Conservation (phyloP, 1,284 basidiomycete genomes). For the Fomitiporia mediterranea region DNA sequence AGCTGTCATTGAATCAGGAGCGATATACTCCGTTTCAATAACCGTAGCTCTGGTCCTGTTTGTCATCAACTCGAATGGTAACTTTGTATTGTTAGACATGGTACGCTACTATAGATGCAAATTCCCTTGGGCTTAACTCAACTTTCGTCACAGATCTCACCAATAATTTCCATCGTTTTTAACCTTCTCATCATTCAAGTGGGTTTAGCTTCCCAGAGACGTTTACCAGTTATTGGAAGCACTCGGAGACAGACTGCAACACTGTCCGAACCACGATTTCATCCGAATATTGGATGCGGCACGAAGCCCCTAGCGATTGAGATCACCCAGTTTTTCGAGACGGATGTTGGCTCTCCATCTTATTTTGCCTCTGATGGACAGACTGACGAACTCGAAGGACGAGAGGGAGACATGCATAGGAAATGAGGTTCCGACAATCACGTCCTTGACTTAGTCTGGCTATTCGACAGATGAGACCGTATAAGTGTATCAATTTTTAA, state of each 20-base stretch:
- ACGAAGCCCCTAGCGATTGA: not conserved
- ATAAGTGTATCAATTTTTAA: no score
- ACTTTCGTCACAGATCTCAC: not conserved
- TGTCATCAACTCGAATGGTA: constrained; percentile 31
- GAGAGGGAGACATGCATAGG: no score
- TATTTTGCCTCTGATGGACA: no score
- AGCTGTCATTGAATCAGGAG: constrained; percentile 40
- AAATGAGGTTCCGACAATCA: no score
- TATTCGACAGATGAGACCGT: no score
- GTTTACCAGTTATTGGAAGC: not conserved
- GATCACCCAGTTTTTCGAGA: not conserved
- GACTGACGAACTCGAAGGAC: no score
- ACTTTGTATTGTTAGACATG: constrained; percentile 36
- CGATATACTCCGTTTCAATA: constrained; percentile 34
- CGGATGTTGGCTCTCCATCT: no score
- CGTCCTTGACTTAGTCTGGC: no score
- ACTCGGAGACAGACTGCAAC: not conserved
- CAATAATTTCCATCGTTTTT: not conserved
- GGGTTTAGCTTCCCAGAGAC: not conserved
- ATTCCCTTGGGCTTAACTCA: no score
- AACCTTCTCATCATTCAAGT: not conserved
- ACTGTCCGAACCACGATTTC: not conserved
- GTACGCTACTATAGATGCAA: constrained; percentile 21
- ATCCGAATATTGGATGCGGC: not conserved
- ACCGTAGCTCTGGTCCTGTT: constrained; percentile 32